A percentile compares a stretch with the other conserved stretches of the same genome.
Conservation (phyloP, 208 protist genomes). For the Leishmania braziliensis region DNA sequence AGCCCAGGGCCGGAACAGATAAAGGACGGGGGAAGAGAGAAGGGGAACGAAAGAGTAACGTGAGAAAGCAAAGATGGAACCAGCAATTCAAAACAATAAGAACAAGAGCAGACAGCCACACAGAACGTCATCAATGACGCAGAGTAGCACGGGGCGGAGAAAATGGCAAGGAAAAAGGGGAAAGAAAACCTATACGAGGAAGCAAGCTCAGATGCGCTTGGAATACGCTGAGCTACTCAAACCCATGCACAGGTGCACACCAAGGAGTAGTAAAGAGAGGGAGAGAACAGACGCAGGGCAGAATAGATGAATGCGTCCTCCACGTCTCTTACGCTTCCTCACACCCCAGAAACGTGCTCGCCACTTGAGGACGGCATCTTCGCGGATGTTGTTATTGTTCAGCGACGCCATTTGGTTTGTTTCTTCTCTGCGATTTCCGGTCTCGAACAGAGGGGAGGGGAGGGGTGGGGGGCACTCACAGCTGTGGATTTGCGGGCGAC, state of each 20-base stretch:
- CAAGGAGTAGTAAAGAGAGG: neutral
- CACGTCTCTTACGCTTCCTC: neutral
- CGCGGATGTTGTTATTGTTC: constrained; percentile 75
- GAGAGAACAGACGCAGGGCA: neutral
- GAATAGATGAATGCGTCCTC: neutral
- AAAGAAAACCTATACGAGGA: neutral
- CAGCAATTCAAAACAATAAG: neutral
- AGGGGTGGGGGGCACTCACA: neutral
- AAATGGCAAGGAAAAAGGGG: neutral
- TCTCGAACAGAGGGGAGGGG: neutral
- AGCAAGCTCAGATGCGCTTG: neutral
- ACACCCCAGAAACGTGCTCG: constrained; percentile 11
- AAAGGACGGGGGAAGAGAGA: neutral
- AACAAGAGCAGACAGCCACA: neutral
- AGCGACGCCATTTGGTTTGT: constrained; percentile 38
- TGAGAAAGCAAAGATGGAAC: neutral
- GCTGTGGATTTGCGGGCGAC: neutral
- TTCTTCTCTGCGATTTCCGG: neutral
- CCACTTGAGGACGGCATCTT: constrained; percentile 65
- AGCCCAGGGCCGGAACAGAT: neutral
- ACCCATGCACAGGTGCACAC: neutral
- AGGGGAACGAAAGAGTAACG: neutral
- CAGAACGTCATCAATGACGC: neutral
- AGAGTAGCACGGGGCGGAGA: neutral
- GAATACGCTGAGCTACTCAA: neutral